A percentile compares a stretch with the other conserved stretches of the same genome.
Evolutionary conservation across 2,329 filamentous ascomycete genomes (phyloP).

Genomic region (Phaeosphaeria sp.): DNA sequence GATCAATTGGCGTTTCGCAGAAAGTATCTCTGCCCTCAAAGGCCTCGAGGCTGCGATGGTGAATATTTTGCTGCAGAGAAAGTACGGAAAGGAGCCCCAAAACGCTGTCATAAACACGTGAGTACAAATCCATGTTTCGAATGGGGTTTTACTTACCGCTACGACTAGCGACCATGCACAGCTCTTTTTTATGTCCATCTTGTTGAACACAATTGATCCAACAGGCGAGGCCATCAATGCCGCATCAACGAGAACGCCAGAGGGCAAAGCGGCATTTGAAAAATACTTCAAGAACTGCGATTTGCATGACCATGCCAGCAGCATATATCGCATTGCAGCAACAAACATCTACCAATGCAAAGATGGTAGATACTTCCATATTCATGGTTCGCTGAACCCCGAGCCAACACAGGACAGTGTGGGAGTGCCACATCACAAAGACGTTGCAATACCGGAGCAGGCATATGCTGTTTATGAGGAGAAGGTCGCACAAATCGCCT

Average conservation of each 20-base stretch:
- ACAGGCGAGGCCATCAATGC: slow-evolving; percentile 34
- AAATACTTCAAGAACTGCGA: slow-evolving; percentile 39
- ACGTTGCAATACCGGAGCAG: slow-evolving; percentile 35
- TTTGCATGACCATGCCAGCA: slow-evolving; percentile 23
- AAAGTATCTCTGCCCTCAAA: slow-evolving; percentile 60
- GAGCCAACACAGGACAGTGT: slow-evolving; percentile 50
- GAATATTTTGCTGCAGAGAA: slow-evolving; percentile 54
- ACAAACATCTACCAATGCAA: slow-evolving; percentile 59
- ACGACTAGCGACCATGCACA: slow-evolving; percentile 50
- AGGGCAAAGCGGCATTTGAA: slow-evolving; percentile 22
- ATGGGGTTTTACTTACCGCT: neutral
- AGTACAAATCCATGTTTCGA: slow-evolving; percentile 11
- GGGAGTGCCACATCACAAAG: slow-evolving; percentile 41
- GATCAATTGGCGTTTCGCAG: slow-evolving; percentile 65
- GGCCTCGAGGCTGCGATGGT: slow-evolving; percentile 58
- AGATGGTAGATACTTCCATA: slow-evolving; percentile 56
- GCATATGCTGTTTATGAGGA: slow-evolving; percentile 43
- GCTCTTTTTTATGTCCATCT: slow-evolving; percentile 53
- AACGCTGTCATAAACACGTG: slow-evolving; percentile 58
- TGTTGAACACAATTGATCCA: slow-evolving; percentile 45
- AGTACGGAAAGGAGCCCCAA: slow-evolving; percentile 52
- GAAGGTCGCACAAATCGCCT: slow-evolving; percentile 43
- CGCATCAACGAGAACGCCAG: slow-evolving; percentile 10
- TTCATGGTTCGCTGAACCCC: slow-evolving; percentile 58
- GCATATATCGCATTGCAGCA: slow-evolving; percentile 38